Percentiles rank a stretch among this genome's conserved stretches.
phyloP scores from a whole-genome alignment of 2,329 filamentous ascomycete genomes.

The Ciborinia camelliae region DNA sequence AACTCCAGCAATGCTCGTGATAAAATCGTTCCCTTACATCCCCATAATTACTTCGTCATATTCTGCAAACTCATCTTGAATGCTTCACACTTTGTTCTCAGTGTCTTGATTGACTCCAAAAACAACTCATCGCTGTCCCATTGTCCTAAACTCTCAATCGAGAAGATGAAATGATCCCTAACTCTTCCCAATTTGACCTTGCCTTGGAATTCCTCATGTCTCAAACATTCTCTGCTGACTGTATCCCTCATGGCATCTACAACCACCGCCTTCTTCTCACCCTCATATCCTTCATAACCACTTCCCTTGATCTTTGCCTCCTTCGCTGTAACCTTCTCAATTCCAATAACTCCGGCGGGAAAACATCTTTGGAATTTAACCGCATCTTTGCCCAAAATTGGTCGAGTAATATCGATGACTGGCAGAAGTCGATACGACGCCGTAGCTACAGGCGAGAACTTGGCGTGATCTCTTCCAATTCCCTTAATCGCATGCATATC shows the following conservation, averaged over 20 bases:
- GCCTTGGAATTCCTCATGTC: slow-evolving; percentile 88
- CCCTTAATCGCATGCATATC: slow-evolving; percentile 95
- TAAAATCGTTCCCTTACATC: slow-evolving; percentile 3
- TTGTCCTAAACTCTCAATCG: slow-evolving; percentile 90
- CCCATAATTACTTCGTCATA: slow-evolving; percentile 47
- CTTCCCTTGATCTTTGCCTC: slow-evolving; percentile 60
- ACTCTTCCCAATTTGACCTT: slow-evolving; percentile 92
- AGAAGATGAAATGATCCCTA: slow-evolving; percentile 96
- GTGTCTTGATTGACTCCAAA: slow-evolving; percentile 77
- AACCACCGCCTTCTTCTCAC: slow-evolving; percentile 85
- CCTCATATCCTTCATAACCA: slow-evolving; percentile 70
- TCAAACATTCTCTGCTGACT: slow-evolving; percentile 86
- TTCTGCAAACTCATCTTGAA: slow-evolving; percentile 68
- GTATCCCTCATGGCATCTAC: slow-evolving; percentile 88
- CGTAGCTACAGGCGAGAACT: slow-evolving; percentile 94
- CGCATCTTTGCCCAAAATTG: slow-evolving; percentile 83
- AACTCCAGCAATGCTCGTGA: slow-evolving; percentile 35
- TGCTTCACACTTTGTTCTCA: slow-evolving; percentile 79
- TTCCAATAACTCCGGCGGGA: slow-evolving; percentile 77
- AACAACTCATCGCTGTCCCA: slow-evolving; percentile 93
- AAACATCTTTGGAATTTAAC: slow-evolving; percentile 90
- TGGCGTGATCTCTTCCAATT: slow-evolving; percentile 89
- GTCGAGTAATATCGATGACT: slow-evolving; percentile 75
- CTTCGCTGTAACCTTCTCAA: slow-evolving; percentile 66
- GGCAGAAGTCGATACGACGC: slow-evolving; percentile 90